These are phyloP conservation scores for Clonostachys chloroleuca DNA, from an alignment of 2,329 filamentous ascomycete genomes.

Conservation along the genomic window DNA sequence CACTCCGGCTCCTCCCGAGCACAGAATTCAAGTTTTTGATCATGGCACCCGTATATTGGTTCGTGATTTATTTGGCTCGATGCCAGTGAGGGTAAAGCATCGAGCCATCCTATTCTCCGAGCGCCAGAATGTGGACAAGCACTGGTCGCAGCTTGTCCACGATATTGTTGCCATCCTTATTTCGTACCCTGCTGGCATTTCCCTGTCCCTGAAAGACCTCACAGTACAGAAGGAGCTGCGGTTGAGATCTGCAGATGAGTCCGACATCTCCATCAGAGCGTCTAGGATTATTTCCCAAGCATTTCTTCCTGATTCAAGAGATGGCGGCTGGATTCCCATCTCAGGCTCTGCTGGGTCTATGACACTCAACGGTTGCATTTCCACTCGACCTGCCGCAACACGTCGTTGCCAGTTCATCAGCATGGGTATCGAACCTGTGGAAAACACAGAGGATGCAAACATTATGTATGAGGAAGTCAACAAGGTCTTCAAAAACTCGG, in stretches of 20 bases:
- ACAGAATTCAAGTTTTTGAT: constrained; percentile 46
- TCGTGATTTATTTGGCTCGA: constrained; percentile 79
- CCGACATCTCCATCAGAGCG: constrained; percentile 12
- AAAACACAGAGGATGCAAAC: constrained; percentile 50
- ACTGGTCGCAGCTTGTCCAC: constrained; percentile 61
- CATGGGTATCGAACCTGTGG: constrained; percentile 66
- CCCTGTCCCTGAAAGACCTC: constrained; percentile 54
- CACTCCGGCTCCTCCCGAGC: constrained; percentile 53
- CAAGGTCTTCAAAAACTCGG: constrained; percentile 67
- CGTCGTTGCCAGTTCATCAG: constrained; percentile 78
- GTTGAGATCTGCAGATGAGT: constrained; percentile 20
- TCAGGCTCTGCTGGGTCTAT: constrained; percentile 61
- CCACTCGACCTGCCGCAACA: constrained; percentile 62
- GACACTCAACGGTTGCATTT: constrained; percentile 67
- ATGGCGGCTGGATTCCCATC: constrained; percentile 63
- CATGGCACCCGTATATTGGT: constrained; percentile 76
- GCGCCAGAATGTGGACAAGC: constrained; percentile 46
- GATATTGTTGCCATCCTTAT: constrained; percentile 63
- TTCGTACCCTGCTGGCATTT: constrained; percentile 55
- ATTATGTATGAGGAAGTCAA: constrained; percentile 77
- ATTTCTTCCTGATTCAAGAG: constrained; percentile 50
- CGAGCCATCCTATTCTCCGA: constrained; percentile 52
- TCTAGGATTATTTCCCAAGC: constrained; percentile 61
- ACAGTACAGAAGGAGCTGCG: constrained; percentile 26
- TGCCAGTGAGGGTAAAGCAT: constrained; percentile 87